Evolutionary conservation across 371 early-diverging fungal genomes (phyloP), one percentile per base, ranked within the genome.

Genomic region (Smittium culicis): DNA sequence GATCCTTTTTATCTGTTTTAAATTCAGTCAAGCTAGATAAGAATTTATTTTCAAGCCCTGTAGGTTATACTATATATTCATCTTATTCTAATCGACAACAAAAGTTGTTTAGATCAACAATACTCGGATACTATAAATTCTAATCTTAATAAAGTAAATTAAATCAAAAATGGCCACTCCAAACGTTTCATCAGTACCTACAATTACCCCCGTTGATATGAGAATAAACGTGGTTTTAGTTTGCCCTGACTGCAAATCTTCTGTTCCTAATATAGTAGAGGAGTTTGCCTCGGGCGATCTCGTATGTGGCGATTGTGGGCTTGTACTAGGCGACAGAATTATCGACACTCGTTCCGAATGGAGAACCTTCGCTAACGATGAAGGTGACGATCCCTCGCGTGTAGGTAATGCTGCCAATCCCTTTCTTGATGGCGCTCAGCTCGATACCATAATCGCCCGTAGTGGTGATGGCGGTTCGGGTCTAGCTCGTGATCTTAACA

Each of bases 301-400:
- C 67, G 90, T 99, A 17, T 99, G 99, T 77, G 96, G 96, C 34
- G 88, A 90, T 75, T 99, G 99, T 77, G 99, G 99, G 34, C 78
- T 96, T 45, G 92, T 99, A 3, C 82, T 99, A 32, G 96, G 94
- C 54, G 90, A 95, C 78, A 85, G 98, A 62, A 93, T 99, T 68
- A 96, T 99, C 65, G 99, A 99, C 78, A 97, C 99, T 16, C 83
- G 98, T 28, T 91, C 94, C 5, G 99, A 99, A 78, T 99, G 99
- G 99, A 88, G 99, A 71, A 97, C 96, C 0, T 99, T 99, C 80
- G 86, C 90, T 58, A 92, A 94, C 78, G 94, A 93, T 70, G 92
- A 88, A 70, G 91, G 90, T 61, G 94, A 93, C 74, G 99, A 99
- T 79, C 99, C 98, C 56, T 94, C 94, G 71, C 94, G 99, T 86